phyloP scores from a whole-genome alignment of 2,329 filamentous ascomycete genomes.

The Pseudodiploospora longispora region DNA sequence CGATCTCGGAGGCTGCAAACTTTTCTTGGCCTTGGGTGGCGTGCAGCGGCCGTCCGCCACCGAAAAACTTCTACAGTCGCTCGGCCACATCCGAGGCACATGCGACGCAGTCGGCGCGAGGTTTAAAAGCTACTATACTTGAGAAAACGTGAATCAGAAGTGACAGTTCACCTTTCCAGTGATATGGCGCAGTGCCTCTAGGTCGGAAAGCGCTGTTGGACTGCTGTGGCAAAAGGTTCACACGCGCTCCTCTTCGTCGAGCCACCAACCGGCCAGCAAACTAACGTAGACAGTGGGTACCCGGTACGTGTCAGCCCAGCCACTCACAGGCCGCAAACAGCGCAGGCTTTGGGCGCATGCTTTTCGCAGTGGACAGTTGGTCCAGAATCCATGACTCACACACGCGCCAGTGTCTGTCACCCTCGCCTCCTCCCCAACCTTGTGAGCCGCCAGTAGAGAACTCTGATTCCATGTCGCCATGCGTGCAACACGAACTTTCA shows the following conservation, averaged over 20 bases:
- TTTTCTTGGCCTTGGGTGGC: constrained; percentile 14
- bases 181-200: neutral
- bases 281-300: constrained; percentile 2
- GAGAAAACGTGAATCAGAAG: no score
- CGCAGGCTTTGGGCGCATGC: constrained; percentile 18
- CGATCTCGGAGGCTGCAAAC: constrained; percentile 22
- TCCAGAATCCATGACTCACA: constrained; percentile 21
- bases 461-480: constrained; percentile 8
- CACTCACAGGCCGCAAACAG: constrained; percentile 25
- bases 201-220: neutral
- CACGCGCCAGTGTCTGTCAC: constrained; percentile 7
- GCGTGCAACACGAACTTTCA: constrained; percentile 8
- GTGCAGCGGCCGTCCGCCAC: constrained; percentile 6
- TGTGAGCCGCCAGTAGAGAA: constrained; percentile 7
- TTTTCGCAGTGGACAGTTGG: constrained; percentile 16
- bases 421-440: constrained; percentile 5
- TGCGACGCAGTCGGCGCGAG: no score
- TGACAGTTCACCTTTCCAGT: constrained; percentile 1
- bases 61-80: no score
- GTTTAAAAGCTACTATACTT: no score
- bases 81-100: no score
- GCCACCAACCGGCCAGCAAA: no score
- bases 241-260: no score
- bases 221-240: no score
- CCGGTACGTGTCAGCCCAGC: constrained; percentile 17